These are phyloP conservation scores for Botrytis fabae DNA, from an alignment of 2,329 filamentous ascomycete species.

Conservation along the genomic window DNA sequence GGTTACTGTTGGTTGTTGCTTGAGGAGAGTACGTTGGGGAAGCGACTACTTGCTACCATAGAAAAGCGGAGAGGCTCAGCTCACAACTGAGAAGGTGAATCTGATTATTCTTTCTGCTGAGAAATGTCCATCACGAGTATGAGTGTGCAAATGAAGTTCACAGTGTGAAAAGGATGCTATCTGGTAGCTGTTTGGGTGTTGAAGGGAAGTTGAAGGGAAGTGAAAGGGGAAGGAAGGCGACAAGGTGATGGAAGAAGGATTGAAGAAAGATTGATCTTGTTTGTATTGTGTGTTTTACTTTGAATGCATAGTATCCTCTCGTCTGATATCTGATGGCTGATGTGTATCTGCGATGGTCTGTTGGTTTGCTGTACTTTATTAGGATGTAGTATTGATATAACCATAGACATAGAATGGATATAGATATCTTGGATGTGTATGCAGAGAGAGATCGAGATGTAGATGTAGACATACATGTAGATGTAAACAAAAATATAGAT, in stretches of 20 bases:
- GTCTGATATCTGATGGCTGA: background rate
- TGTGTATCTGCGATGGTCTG: background rate
- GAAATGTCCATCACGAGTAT: background rate
- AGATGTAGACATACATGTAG: background rate
- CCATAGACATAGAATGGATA: too few species aligned
- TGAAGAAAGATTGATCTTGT: background rate
- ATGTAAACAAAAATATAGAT: too few species aligned
- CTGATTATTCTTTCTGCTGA: background rate
- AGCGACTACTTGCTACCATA: background rate
- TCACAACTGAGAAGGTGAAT: background rate
- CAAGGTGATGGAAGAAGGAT: background rate
- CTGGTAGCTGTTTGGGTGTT: too few species aligned
- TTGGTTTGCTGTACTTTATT: background rate
- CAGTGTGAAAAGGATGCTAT: background rate
- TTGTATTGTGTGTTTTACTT: slow-evolving; percentile 4
- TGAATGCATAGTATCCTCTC: background rate
- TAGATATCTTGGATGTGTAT: background rate
- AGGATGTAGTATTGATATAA: too few species aligned
- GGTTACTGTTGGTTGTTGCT: background rate
- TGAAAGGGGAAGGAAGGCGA: slow-evolving; percentile 12
- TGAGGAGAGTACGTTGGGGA: background rate
- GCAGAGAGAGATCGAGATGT: background rate
- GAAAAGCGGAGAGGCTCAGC: slow-evolving; percentile 8
- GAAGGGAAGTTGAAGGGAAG: background rate
- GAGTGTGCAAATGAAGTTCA: background rate